Base-by-base conservation (phyloP, 345 rosid genomes). In the Crucihimalaya himalaica region DNA sequence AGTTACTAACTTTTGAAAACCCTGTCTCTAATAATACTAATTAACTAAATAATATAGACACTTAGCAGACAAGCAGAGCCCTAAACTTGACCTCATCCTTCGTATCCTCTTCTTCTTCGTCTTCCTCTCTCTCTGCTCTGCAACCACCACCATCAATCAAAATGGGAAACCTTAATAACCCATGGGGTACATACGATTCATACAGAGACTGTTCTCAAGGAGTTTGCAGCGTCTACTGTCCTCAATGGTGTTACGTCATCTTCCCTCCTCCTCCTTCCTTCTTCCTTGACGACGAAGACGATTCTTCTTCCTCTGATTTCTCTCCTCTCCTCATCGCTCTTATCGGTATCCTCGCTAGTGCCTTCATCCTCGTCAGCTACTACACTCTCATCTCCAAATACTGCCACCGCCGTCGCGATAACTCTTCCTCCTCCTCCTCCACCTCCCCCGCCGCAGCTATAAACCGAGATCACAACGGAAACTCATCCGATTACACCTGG, bases 181-280 rank as follows among this genome's bases (percentile, higher is more conserved):
- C 61, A 62, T 78, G 74, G 81, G 56, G 64, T 19, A 48, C 45
- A 60, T 77, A 77, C 25, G 80, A 77, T 19, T 71, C 81, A 40
- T 89, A 88, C 69, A 86, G 56, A 78, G 97, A 91, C 68, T 94
- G 98, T 72, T 88, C 97, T 0, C 87, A 83, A 74, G 89, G 90
- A 53, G 66, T 94, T 54, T 94, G 98, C 50, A 89, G 86, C 79
- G 74, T 88, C 3, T 89, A 88, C 68, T 93, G 98, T 40, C 97
- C 97, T 0, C 90, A 91, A 76, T 85, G 96, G 94, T 93, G 97
- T 70, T 88, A 85, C 80, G 51, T 84, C 63, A 71, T 86, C 66
- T 91, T 89, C 88, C 90, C 98, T n/a, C 91, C 97, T 20, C 96
- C 96, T 50, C 98, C 96, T 1, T 87, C 97, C 1, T 87, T 90